Base-by-base conservation (phyloP, 2,329 filamentous ascomycete species). In the Teratosphaeria destructans region DNA sequence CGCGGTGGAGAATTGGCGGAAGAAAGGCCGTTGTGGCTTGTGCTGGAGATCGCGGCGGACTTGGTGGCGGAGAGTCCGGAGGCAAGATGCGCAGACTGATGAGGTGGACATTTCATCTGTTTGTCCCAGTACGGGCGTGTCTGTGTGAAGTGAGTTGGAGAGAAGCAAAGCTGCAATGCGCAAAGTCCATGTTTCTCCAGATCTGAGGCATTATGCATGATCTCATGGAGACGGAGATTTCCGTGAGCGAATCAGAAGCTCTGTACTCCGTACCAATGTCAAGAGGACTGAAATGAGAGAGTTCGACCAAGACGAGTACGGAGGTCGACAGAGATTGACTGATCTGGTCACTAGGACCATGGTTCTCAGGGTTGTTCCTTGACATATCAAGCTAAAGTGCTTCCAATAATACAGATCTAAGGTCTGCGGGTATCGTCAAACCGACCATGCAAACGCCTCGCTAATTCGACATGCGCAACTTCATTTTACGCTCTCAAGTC, bases 1-100 rank as follows among this genome's bases (percentile, higher is more conserved):
- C 5, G 37, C n/a, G 49, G 57, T 54, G 49, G 59, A 54, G 54
- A 58, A 27, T 34, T 54, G 52, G 56, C 55, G 55, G 52, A 57
- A 37, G 29, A 57, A 58, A 32, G 62, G 47, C 23, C 52, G 53
- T 29, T 47, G 47, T n/a, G 54, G 23, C 29, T 57, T 55, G 56
- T 61, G 62, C 8, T 55, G 63, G 39, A 60, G 52, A 19, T 63
- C 57, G 49, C 27, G 43, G 27, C 57, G 55, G 8, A 39, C 11
- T 57, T 60, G 62, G 32, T 62, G 61, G 56, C 66, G 61, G 49
- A 68, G 59, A 12, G 63, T 59, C 34, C 66, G 67, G 6, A 68
- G 56, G 57, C 67, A 68, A 47, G 63, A 60, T 32, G 61, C 61
- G 61, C 67, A 68, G 49, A 65, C 55, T 54, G 59, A 61, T 37